Conservation (phyloP, 2,329 filamentous ascomycete genomes). For the Torrubiella hemipterigena region DNA sequence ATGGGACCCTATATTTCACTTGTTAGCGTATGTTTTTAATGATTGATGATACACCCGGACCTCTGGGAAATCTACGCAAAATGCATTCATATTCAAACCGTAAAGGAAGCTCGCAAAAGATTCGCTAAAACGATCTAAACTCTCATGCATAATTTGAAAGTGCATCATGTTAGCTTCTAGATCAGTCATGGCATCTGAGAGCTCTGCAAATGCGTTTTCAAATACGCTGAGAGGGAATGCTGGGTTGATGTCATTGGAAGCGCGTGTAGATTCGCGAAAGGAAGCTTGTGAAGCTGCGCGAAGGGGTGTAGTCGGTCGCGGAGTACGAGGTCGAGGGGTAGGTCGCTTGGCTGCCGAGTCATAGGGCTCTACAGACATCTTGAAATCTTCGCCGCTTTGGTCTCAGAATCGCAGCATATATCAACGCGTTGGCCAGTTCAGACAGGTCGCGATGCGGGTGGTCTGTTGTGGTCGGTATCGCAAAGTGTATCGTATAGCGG, state of each 20-base stretch:
- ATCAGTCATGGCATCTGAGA: constrained; percentile 88
- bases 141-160: constrained; percentile 94
- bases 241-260: constrained; percentile 36
- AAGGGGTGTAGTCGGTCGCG: constrained; percentile 82
- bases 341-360: constrained; percentile 28
- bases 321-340: constrained; percentile 50
- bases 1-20: constrained; percentile 67
- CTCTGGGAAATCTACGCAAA: constrained; percentile 96
- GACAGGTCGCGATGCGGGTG: too few species aligned
- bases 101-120: constrained; percentile 94
- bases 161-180: constrained; percentile 97
- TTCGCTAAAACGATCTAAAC: constrained; percentile 83
- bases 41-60: constrained; percentile 29
- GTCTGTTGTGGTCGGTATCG: too few species aligned
- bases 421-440: too few species aligned
- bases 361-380: constrained; percentile 16
- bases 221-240: constrained; percentile 66
- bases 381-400: too few species aligned
- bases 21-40: not conserved
- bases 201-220: constrained; percentile 84
- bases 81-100: constrained; percentile 97
- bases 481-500: too few species aligned
- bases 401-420: too few species aligned
- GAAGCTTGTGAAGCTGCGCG: constrained; percentile 83
- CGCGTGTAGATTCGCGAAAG: constrained; percentile 62